phyloP scores from a whole-genome alignment of 495 filamentous ascomycete species.

The Talaromyces thailandensis region DNA sequence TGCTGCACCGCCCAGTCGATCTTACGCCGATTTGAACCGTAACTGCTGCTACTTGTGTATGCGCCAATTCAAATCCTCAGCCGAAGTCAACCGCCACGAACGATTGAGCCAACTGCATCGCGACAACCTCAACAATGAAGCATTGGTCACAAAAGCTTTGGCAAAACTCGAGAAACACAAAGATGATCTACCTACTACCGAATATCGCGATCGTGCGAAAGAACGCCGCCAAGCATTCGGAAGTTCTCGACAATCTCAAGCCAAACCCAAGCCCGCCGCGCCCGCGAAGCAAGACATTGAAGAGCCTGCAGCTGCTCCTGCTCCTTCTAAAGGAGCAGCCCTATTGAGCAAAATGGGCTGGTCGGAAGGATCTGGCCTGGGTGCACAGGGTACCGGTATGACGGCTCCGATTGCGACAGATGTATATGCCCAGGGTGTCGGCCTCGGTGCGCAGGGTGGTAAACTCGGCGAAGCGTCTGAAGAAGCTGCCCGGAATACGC shows the following conservation, averaged over 20 bases:
- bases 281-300: constrained; percentile 19
- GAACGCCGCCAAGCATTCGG: constrained; percentile 72
- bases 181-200: constrained; percentile 19
- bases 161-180: constrained; percentile 48
- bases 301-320: constrained; percentile 20
- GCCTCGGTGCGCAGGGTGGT: constrained; percentile 73
- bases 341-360: constrained; percentile 90
- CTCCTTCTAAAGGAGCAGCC: constrained; percentile 69
- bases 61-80: constrained; percentile 59
- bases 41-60: constrained; percentile 73
- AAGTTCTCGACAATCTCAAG: constrained; percentile 47
- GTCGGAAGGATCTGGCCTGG: constrained; percentile 70
- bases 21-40: constrained; percentile 61
- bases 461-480: constrained; percentile 77
- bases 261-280: constrained; percentile 22
- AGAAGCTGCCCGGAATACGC: constrained; percentile 67
- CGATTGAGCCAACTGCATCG: constrained; percentile 66
- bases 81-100: constrained; percentile 69
- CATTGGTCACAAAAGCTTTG: constrained; percentile 48
- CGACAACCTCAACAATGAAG: constrained; percentile 55
- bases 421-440: constrained; percentile 75
- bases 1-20: constrained; percentile 33
- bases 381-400: constrained; percentile 68
- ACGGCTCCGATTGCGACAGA: constrained; percentile 70
- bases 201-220: constrained; percentile 77